These are phyloP conservation scores for Orbilia javanica DNA, from an alignment of 2,329 filamentous ascomycete genomes.

Conservation along the genomic window DNA sequence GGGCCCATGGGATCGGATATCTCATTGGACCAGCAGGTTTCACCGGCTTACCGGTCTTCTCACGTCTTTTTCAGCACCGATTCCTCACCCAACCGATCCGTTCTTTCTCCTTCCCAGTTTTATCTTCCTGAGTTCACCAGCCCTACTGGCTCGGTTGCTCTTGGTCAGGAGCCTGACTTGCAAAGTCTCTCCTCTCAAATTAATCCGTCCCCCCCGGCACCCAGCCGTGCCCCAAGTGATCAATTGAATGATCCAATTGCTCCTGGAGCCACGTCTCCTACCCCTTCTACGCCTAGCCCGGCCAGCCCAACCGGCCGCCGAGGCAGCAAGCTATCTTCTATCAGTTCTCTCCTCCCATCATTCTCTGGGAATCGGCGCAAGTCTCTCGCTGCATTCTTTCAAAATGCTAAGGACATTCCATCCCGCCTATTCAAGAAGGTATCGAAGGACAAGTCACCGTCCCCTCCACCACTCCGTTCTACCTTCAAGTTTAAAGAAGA, in stretches of 20 bases:
- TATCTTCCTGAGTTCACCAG: background rate
- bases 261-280: conserved; percentile 2
- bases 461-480: background rate
- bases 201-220: conserved; percentile 29
- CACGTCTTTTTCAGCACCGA: conserved; percentile 39
- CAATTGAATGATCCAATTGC: conserved; percentile 28
- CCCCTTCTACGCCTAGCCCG: no score
- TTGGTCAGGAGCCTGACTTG: conserved; percentile 6
- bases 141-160: background rate
- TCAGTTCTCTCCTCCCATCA: background rate
- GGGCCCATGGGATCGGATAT: conserved; percentile 31
- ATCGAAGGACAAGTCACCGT: background rate
- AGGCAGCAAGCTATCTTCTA: conserved; percentile 14
- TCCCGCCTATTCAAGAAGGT: conserved; percentile 26
- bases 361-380: background rate
- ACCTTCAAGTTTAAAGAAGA: conserved; percentile 25
- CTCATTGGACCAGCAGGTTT: conserved; percentile 39
- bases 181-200: conserved; percentile 10
- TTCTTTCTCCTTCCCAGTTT: no score
- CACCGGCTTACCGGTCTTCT: conserved; percentile 36
- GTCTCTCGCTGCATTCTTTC: conserved; percentile 21
- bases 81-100: background rate
- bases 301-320: no score
- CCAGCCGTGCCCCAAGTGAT: conserved; percentile 27
- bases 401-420: conserved; percentile 18